These are phyloP conservation scores for Aureococcus anophagefferens DNA, from an alignment of 108 stramenopile species.

Conservation along the genomic window DNA sequence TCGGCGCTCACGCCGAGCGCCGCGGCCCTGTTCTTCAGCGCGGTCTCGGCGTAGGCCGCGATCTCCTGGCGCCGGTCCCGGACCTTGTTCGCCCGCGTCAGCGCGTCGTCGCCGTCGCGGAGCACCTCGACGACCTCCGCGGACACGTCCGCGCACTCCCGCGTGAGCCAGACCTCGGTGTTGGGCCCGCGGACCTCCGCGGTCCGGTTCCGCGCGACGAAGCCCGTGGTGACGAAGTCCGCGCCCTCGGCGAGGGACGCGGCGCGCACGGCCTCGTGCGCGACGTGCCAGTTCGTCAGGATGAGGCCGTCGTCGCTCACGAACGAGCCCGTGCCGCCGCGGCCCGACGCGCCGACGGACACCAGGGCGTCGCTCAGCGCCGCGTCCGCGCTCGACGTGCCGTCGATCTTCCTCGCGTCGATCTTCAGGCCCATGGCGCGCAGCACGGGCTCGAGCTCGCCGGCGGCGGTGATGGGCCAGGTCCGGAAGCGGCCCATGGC, in stretches of 20 bases:
- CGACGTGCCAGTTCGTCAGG: constrained; percentile 17
- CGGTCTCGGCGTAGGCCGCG: constrained; percentile 4
- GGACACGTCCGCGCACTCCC: constrained; percentile 4
- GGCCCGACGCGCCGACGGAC: constrained; percentile 6
- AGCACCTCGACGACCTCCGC: constrained; percentile 6
- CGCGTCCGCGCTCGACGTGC: not conserved
- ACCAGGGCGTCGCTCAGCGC: constrained; percentile 8
- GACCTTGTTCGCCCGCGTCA: constrained; percentile 5
- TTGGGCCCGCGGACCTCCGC: constrained; percentile 2
- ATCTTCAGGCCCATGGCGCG: constrained; percentile 6
- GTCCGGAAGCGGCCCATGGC: constrained; percentile 10
- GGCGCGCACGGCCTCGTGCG: constrained; percentile 7
- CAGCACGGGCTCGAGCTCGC: not conserved
- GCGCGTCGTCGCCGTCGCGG: constrained; percentile 5
- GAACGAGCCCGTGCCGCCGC: constrained; percentile 13
- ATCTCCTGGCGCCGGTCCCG: constrained; percentile 5
- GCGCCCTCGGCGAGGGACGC: constrained; percentile 3
- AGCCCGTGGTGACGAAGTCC: constrained; percentile 6
- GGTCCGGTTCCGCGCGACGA: not conserved
- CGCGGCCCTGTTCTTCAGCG: not conserved
- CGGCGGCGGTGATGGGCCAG: constrained; percentile 13
- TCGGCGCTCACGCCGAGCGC: not conserved
- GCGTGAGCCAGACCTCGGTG: constrained; percentile 12
- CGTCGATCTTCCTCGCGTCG: constrained; percentile 6
- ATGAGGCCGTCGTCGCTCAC: constrained; percentile 8